A percentile compares a stretch with the other conserved stretches of the same genome.
Evolutionary conservation across 148 eudicot species (phyloP).

Genomic region (Silene latifolia): DNA sequence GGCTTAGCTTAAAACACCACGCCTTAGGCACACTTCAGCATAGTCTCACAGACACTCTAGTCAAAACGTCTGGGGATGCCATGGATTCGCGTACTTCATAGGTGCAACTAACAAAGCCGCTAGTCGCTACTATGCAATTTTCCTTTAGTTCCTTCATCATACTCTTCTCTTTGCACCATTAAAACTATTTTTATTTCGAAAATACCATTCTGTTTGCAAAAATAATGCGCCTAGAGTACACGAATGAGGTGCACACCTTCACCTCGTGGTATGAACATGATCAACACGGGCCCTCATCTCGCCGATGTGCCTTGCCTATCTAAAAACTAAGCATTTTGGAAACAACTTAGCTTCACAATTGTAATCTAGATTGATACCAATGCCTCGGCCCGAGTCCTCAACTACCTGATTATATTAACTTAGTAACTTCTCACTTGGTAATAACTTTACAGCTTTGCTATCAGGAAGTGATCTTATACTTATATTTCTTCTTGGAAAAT

Average conservation of each 20-base stretch:
- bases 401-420: not conserved
- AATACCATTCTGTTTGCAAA: too few relatives aligned
- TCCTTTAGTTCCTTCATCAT: too few relatives aligned
- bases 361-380: not conserved
- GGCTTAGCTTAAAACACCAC: not conserved
- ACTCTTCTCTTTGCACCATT: too few relatives aligned
- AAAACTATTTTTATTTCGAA: too few relatives aligned
- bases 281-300: not conserved
- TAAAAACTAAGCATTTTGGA: not conserved
- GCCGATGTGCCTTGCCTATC: not conserved
- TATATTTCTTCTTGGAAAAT: not conserved
- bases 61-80: not conserved
- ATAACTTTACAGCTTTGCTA: not conserved
- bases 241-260: too few relatives aligned
- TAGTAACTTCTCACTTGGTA: not conserved
- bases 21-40: not conserved
- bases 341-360: not conserved
- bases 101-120: too few relatives aligned
- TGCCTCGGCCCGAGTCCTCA: not conserved
- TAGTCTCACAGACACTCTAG: not conserved
- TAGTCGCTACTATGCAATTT: too few relatives aligned
- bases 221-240: too few relatives aligned
- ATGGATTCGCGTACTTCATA: too few relatives aligned
- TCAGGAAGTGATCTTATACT: constrained; percentile 6
- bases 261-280: not conserved